These are phyloP conservation scores for Russula ochroleuca DNA, from an alignment of 768 basidiomycete species.

Conservation along the genomic window DNA sequence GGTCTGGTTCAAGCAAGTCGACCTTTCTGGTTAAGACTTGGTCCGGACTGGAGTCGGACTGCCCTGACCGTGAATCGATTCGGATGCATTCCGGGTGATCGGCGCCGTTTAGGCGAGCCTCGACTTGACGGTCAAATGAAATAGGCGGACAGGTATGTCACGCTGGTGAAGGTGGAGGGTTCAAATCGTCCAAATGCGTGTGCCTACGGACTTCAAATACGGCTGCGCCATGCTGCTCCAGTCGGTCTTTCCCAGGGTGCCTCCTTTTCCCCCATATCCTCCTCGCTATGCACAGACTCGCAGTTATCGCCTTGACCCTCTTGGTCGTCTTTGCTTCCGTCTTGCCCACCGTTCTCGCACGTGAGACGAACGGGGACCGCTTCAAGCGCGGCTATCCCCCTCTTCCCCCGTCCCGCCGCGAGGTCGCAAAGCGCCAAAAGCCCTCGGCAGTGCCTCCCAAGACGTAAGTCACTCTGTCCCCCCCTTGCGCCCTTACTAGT, in stretches of 20 bases:
- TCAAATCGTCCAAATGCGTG: not conserved
- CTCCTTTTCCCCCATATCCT: not conserved
- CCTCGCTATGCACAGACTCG: constrained; percentile 1
- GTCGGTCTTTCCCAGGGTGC: not conserved
- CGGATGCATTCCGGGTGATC: not conserved
- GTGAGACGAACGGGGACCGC: constrained; percentile 15
- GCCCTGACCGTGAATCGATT: constrained; percentile 4
- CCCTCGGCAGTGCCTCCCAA: not conserved
- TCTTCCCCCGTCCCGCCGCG: constrained; percentile 1
- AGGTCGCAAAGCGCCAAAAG: not conserved
- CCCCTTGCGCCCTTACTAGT: not conserved
- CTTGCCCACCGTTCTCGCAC: not conserved
- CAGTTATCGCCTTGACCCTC: not conserved
- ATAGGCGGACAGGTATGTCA: not conserved
- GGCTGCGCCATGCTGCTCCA: not conserved
- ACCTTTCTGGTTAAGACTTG: not conserved
- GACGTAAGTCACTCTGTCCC: not conserved
- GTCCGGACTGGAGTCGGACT: not conserved
- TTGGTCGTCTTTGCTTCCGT: constrained; percentile 3
- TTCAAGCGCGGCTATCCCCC: constrained; percentile 14
- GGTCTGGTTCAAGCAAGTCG: not conserved
- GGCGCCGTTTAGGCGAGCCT: not conserved
- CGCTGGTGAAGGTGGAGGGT: not conserved
- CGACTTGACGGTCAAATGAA: not conserved
- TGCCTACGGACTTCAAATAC: no score